phyloP scores from a whole-genome alignment of 805 yeast genomes.

The Pichia heedii region DNA sequence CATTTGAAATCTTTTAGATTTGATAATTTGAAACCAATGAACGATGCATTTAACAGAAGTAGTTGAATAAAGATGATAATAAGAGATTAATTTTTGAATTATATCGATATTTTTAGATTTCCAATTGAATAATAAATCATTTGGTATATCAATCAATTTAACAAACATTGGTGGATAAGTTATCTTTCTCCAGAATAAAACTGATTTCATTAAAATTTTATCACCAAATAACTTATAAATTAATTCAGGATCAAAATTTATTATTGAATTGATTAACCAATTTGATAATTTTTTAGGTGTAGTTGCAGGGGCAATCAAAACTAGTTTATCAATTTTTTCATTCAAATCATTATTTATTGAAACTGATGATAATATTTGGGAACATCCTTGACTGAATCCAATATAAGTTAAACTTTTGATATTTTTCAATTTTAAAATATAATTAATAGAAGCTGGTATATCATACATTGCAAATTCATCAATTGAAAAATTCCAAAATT shows the following conservation, averaged over 20 bases:
- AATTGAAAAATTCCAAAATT: slow-evolving; percentile 86
- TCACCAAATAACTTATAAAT: slow-evolving; percentile 69
- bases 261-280: slow-evolving; percentile 63
- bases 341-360: slow-evolving; percentile 65
- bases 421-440: slow-evolving; percentile 49
- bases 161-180: slow-evolving; percentile 72
- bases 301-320: slow-evolving; percentile 80
- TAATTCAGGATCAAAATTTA: slow-evolving; percentile 68
- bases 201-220: slow-evolving; percentile 55
- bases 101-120: slow-evolving; percentile 56
- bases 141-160: slow-evolving; percentile 61
- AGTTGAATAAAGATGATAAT: slow-evolving; percentile 82
- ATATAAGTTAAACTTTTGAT: slow-evolving; percentile 49
- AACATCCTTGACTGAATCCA: slow-evolving; percentile 94
- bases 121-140: slow-evolving; percentile 73
- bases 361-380: slow-evolving; percentile 85
- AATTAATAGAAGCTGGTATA: slow-evolving; percentile 77
- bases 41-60: slow-evolving; percentile 88
- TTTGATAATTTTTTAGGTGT: slow-evolving; percentile 83
- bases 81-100: slow-evolving; percentile 69
- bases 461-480: slow-evolving; percentile 91
- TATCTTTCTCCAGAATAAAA: slow-evolving; percentile 61
- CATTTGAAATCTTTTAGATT: slow-evolving; percentile 75
- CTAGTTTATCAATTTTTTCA: slow-evolving; percentile 37
- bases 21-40: slow-evolving; percentile 93